These are phyloP conservation scores for Barnettozyma populi DNA, from an alignment of 805 yeast genomes.

Conservation along the genomic window DNA sequence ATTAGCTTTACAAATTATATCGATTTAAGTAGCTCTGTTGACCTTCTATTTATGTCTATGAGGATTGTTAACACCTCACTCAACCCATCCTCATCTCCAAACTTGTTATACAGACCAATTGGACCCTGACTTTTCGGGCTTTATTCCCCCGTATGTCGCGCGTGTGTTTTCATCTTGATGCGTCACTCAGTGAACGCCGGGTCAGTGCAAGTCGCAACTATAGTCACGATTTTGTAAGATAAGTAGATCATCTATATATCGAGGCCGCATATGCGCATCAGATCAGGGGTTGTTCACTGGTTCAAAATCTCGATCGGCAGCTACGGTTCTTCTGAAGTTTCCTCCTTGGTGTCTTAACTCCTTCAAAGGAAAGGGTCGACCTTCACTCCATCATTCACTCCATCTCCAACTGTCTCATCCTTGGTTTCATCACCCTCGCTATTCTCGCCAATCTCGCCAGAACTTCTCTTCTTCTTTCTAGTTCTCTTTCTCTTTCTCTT, in stretches of 20 bases:
- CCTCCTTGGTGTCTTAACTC: background rate
- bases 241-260: background rate
- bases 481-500: constrained; percentile 4
- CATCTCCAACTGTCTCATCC: background rate
- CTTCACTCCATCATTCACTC: background rate
- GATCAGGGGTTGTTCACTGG: too few species aligned
- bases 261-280: background rate
- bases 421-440: background rate
- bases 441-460: background rate
- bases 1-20: too few species aligned
- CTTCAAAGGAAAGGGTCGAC: background rate
- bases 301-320: background rate
- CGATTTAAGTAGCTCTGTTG: too few species aligned
- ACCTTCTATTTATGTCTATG: too few species aligned
- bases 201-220: background rate
- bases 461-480: constrained; percentile 1
- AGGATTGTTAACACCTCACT: too few species aligned
- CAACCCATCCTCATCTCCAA: too few species aligned
- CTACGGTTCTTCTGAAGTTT: background rate
- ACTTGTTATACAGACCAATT: too few species aligned
- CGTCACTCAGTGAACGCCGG: background rate
- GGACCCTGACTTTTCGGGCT: background rate
- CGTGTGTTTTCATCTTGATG: background rate
- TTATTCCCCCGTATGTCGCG: background rate
- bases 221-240: background rate